Evolutionary conservation across 805 yeast species (phyloP).

Genomic region (Henningerozyma blattae): DNA sequence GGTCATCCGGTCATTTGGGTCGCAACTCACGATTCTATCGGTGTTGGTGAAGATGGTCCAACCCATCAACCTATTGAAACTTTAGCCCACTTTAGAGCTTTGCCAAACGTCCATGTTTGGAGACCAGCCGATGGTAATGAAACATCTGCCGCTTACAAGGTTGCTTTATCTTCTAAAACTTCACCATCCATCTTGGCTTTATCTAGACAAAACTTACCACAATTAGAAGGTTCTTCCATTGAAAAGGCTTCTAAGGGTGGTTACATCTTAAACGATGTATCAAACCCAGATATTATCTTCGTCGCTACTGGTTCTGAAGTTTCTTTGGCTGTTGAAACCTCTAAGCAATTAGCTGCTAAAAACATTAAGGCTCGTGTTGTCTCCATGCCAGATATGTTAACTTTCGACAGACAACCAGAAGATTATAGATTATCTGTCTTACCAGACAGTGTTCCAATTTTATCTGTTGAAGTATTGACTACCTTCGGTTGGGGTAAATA

Average conservation of each 20-base stretch:
- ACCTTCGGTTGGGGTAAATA: conserved; percentile 89
- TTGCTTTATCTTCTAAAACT: conserved; percentile 44
- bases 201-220: conserved; percentile 84
- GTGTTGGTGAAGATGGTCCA: conserved; percentile 90
- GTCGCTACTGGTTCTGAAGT: conserved; percentile 93
- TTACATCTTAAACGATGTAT: conserved; percentile 54
- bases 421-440: conserved; percentile 76
- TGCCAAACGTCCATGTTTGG: conserved; percentile 76
- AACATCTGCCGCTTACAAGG: conserved; percentile 69
- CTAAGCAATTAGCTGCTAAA: conserved; percentile 49
- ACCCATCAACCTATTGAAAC: conserved; percentile 90
- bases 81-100: conserved; percentile 74
- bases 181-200: conserved; percentile 70
- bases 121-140: conserved; percentile 93
- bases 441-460: conserved; percentile 88
- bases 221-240: conserved; percentile 81
- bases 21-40: conserved; percentile 84
- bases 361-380: conserved; percentile 65
- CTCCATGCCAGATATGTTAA: conserved; percentile 83
- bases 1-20: conserved; percentile 80
- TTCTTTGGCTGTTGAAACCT: conserved; percentile 66
- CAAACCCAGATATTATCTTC: conserved; percentile 57
- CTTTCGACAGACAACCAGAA: conserved; percentile 71
- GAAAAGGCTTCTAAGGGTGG: conserved; percentile 95
- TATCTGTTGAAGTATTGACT: conserved; percentile 88